A percentile compares a stretch with the other conserved stretches of the same genome.
These are phyloP conservation scores for Geotrichum carabidarum DNA, from an alignment of 1,139 yeast genomes.

Conservation along the genomic window DNA sequence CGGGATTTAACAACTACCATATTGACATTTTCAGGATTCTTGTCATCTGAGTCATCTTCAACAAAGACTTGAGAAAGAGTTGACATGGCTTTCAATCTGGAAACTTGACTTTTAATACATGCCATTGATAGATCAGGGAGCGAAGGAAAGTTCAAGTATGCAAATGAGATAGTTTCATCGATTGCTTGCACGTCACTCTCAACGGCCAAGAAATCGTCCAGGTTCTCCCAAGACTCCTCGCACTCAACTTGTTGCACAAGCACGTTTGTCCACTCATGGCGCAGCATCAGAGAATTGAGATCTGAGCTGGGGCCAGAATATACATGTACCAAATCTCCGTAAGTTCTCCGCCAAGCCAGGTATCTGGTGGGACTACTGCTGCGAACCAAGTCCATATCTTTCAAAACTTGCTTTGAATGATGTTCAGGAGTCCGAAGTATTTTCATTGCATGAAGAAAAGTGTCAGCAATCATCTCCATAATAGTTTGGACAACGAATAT, in stretches of 20 bases:
- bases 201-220: constrained; percentile 28
- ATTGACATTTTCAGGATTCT: constrained; percentile 16
- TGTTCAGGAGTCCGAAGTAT: constrained; percentile 20
- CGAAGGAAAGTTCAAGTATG: constrained; percentile 37
- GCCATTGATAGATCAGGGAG: constrained; percentile 55
- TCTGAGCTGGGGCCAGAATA: constrained; percentile 1
- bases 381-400: constrained; percentile 17
- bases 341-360: constrained; percentile 15
- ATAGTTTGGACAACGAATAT: constrained; percentile 37
- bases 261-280: constrained; percentile 44
- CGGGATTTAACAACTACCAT: constrained; percentile 18
- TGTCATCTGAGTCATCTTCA: constrained; percentile 4
- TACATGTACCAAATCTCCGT: constrained; percentile 10
- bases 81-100: constrained; percentile 61
- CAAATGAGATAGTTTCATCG: constrained; percentile 28
- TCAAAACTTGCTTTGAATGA: constrained; percentile 15
- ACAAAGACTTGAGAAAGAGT: constrained; percentile 56
- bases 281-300: constrained; percentile 19
- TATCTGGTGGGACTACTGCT: constrained; percentile 13
- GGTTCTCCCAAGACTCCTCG: constrained; percentile 31
- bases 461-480: constrained; percentile 56
- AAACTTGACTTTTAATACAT: constrained; percentile 55
- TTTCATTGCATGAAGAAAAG: constrained; percentile 28
- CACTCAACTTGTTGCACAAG: constrained; percentile 39
- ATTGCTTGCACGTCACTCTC: constrained; percentile 22